phyloP scores from a whole-genome alignment of 768 basidiomycete genomes.

The Rhodosporidiobolus sp. region DNA sequence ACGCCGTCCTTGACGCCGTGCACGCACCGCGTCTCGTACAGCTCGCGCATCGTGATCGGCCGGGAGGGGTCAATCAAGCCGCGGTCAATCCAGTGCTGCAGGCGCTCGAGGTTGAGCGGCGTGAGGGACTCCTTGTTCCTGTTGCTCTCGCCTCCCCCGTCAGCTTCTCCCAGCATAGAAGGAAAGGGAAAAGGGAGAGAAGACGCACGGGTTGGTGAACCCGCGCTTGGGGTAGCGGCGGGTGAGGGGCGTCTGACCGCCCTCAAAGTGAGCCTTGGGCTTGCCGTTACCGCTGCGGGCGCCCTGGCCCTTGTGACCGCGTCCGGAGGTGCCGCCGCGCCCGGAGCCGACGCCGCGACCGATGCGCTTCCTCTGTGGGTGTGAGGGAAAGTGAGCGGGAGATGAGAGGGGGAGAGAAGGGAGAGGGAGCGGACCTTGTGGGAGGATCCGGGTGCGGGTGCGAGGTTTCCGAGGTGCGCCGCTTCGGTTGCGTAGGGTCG shows the following conservation, averaged over 20 bases:
- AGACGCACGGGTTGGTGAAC: slow-evolving; percentile 81
- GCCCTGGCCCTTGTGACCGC: slow-evolving; percentile 94
- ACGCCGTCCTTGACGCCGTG: slow-evolving; percentile 83
- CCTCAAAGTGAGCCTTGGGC: slow-evolving; percentile 79
- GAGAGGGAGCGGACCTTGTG: slow-evolving; percentile 57
- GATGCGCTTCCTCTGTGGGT: slow-evolving; percentile 77
- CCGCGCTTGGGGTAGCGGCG: slow-evolving; percentile 89
- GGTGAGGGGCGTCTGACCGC: slow-evolving; percentile 91
- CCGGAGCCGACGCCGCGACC: slow-evolving; percentile 91
- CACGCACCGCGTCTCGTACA: slow-evolving; percentile 80
- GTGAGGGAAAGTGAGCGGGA: slow-evolving; percentile 5
- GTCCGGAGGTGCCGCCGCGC: slow-evolving; percentile 84
- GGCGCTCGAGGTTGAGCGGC: slow-evolving; percentile 77
- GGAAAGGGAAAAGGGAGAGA: background rate
- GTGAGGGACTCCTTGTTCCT: slow-evolving; percentile 75
- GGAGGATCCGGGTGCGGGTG: slow-evolving; percentile 66
- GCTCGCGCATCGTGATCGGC: slow-evolving; percentile 81
- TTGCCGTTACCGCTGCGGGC: slow-evolving; percentile 85
- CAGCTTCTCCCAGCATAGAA: background rate
- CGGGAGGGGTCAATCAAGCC: slow-evolving; percentile 73
- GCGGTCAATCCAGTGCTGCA: slow-evolving; percentile 87
- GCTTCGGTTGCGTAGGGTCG: slow-evolving; percentile 24
- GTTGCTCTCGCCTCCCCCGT: slow-evolving; percentile 9
- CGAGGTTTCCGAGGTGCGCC: slow-evolving; percentile 62
- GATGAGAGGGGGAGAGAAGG: background rate